Conservation (phyloP, 768 basidiomycete species). For the Rhodotorula kratochvilovae region DNA sequence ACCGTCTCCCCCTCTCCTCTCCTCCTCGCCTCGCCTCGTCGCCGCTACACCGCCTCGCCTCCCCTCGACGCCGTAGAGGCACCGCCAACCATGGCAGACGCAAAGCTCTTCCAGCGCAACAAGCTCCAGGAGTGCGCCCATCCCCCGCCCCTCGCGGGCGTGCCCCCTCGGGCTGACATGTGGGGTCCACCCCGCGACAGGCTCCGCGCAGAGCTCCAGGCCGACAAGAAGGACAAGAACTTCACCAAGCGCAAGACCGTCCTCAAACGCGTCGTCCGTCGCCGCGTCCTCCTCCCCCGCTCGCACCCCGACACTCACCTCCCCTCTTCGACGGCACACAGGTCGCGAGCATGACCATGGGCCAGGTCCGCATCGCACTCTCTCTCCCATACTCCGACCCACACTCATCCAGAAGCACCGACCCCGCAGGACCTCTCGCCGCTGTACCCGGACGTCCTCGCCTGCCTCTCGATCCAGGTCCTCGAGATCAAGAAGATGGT, state of each 20-base stretch:
- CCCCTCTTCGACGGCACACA: background rate
- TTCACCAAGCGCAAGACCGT: slow-evolving; percentile 87
- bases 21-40: background rate
- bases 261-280: slow-evolving; percentile 81
- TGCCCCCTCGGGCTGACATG: background rate
- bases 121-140: slow-evolving; percentile 34
- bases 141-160: no score
- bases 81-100: slow-evolving; percentile 26
- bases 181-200: slow-evolving; percentile 1
- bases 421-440: slow-evolving; percentile 54
- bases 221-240: slow-evolving; percentile 83
- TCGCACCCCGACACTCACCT: background rate
- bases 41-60: background rate
- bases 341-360: slow-evolving; percentile 95
- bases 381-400: no score
- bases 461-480: slow-evolving; percentile 88
- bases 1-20: no score
- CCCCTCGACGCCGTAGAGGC: no score
- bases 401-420: no score
- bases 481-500: slow-evolving; percentile 92
- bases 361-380: slow-evolving; percentile 60
- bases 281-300: background rate
- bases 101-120: slow-evolving; percentile 33
- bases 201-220: slow-evolving; percentile 39
- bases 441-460: slow-evolving; percentile 89